Evolutionary conservation across 2,329 filamentous ascomycete species (phyloP).

Genomic region (Penicillium sp.): DNA sequence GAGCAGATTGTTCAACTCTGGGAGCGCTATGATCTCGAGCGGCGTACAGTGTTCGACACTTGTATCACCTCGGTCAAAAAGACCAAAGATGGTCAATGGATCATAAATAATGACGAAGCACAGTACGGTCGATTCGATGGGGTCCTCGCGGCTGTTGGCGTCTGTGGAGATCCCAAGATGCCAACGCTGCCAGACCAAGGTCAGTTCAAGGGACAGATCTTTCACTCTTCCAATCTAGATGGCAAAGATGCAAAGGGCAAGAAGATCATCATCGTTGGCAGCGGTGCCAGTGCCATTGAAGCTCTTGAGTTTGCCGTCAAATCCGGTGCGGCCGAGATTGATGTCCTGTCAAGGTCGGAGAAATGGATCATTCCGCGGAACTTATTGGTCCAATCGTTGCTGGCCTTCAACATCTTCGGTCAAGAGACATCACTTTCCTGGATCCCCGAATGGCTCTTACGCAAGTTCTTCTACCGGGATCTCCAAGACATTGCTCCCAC

Average conservation of each 20-base stretch:
- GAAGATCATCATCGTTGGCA: conserved; percentile 75
- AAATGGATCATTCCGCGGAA: conserved; percentile 91
- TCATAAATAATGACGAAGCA: conserved; percentile 74
- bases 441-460: conserved; percentile 76
- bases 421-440: conserved; percentile 75
- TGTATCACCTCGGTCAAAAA: conserved; percentile 71
- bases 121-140: conserved; percentile 76
- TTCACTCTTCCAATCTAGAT: conserved; percentile 76
- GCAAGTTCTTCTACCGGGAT: conserved; percentile 81
- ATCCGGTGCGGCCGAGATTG: conserved; percentile 68
- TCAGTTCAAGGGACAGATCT: conserved; percentile 71
- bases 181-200: conserved; percentile 72
- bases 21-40: conserved; percentile 73
- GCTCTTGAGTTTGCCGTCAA: conserved; percentile 77
- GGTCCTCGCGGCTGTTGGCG: conserved; percentile 76
- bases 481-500: conserved; percentile 73
- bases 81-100: conserved; percentile 71
- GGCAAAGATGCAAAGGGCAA: conserved; percentile 75
- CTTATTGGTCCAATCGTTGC: conserved; percentile 70
- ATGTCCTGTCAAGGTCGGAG: conserved; percentile 75
- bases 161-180: conserved; percentile 78
- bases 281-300: conserved; percentile 80
- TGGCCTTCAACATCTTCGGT: conserved; percentile 79
- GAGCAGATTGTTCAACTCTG: conserved; percentile 72
- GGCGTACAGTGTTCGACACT: conserved; percentile 72